phyloP scores from a whole-genome alignment of 1,284 basidiomycete genomes.

The Blastosporella zonata region DNA sequence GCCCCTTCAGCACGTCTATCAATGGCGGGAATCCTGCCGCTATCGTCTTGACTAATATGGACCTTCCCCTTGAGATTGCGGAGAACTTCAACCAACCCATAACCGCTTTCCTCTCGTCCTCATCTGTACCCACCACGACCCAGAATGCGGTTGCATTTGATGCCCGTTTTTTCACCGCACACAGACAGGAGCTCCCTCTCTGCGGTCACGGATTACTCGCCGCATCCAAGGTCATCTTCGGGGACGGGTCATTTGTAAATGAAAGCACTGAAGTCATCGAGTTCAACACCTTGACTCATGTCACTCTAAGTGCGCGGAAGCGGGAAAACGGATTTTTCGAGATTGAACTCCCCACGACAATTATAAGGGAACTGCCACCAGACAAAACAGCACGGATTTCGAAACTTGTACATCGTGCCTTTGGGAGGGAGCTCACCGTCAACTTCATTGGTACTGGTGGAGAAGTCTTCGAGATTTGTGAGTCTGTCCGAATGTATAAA shows the following conservation, averaged over 20 bases:
- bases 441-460: conserved; percentile 36
- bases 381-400: conserved; percentile 29
- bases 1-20: conserved; percentile 1
- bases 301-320: conserved; percentile 24
- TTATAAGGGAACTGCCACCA: conserved; percentile 25
- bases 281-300: conserved; percentile 29
- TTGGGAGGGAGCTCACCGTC: conserved; percentile 35
- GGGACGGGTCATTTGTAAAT: conserved; percentile 22
- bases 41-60: conserved; percentile 5
- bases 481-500: conserved; percentile 2
- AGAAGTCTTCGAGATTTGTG: conserved; percentile 31
- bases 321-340: conserved; percentile 35
- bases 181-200: conserved; percentile 32
- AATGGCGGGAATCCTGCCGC: not conserved
- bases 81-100: conserved; percentile 15
- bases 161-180: conserved; percentile 39
- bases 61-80: conserved; percentile 30
- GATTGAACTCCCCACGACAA: conserved; percentile 36
- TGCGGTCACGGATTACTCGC: conserved; percentile 54
- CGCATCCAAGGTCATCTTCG: conserved; percentile 39
- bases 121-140: not conserved
- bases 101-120: not conserved
- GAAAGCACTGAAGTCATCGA: conserved; percentile 29
- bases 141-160: conserved; percentile 24
- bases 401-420: conserved; percentile 30